Conservation (phyloP, 2,329 filamentous ascomycete genomes). For the Penicillium sp. region DNA sequence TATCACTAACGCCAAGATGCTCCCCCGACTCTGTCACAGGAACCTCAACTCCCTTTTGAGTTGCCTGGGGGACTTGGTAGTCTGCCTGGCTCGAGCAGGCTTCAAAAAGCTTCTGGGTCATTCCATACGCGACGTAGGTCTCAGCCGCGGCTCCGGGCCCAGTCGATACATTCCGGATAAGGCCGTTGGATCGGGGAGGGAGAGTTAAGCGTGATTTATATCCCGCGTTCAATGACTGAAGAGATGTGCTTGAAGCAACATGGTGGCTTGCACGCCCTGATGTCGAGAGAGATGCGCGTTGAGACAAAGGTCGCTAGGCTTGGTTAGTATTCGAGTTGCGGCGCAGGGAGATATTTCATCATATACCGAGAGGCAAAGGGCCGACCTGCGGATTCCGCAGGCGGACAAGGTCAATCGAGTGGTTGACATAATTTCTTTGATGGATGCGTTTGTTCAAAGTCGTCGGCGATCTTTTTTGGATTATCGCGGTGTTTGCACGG, state of each 20-base stretch:
- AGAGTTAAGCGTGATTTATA: constrained; percentile 3
- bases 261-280: not conserved
- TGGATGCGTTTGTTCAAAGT: constrained; percentile 7
- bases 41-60: constrained; percentile 66
- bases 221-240: not conserved
- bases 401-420: constrained; percentile 19
- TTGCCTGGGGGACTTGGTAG: constrained; percentile 71
- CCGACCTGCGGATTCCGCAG: constrained; percentile 16
- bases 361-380: constrained; percentile 20
- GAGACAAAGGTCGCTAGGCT: constrained; percentile 7
- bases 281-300: constrained; percentile 12
- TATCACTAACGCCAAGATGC: constrained; percentile 73
- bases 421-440: constrained; percentile 23
- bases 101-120: constrained; percentile 76
- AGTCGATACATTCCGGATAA: constrained; percentile 32
- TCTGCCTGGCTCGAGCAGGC: constrained; percentile 71
- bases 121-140: constrained; percentile 76
- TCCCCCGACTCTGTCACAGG: constrained; percentile 75
- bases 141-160: constrained; percentile 51
- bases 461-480: constrained; percentile 15
- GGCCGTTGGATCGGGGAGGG: constrained; percentile 1
- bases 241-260: not conserved
- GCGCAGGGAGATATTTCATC: not conserved
- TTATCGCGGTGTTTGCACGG: constrained; percentile 30
- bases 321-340: not conserved